Evolutionary conservation across 257 asterid genomes (phyloP).

Genomic region (Lavandula angustifolia): DNA sequence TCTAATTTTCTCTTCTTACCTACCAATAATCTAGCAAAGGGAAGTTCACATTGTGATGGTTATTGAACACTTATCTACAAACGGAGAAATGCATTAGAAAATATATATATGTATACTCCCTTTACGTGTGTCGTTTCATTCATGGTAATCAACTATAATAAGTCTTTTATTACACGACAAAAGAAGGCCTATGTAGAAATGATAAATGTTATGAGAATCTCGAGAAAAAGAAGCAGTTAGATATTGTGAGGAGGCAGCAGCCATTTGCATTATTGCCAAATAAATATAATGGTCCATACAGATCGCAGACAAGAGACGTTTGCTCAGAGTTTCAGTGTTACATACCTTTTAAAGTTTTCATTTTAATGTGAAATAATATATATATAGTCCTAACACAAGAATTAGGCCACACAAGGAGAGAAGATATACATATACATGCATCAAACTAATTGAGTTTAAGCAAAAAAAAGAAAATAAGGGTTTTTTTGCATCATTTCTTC

Average conservation of each 20-base stretch:
- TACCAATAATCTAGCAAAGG: conserved; percentile 14
- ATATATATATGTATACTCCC: too few species aligned
- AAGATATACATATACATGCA: too few species aligned
- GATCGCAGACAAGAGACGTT: conserved; percentile 47
- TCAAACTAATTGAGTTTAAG: too few species aligned
- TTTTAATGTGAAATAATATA: neutral
- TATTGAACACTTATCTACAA: neutral
- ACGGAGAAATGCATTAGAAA: neutral
- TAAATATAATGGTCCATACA: conserved; percentile 50
- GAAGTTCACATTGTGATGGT: conserved; percentile 25
- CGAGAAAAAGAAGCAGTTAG: conserved; percentile 41
- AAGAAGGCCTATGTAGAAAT: neutral
- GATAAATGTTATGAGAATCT: conserved; percentile 41
- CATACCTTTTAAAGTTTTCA: conserved; percentile 29
- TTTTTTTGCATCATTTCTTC: too few species aligned
- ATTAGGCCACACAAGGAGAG: too few species aligned
- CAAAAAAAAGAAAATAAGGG: too few species aligned
- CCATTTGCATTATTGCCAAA: conserved; percentile 39
- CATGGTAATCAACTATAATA: conserved; percentile 20
- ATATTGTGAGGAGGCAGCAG: conserved; percentile 17
- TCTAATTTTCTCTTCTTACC: conserved; percentile 1
- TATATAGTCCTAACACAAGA: too few species aligned
- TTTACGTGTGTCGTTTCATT: conserved; percentile 18
- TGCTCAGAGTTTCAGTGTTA: conserved; percentile 38
- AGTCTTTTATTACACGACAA: neutral